phyloP scores from a whole-genome alignment of 2,329 filamentous ascomycete genomes.

The Lachnellula subtilissima region DNA sequence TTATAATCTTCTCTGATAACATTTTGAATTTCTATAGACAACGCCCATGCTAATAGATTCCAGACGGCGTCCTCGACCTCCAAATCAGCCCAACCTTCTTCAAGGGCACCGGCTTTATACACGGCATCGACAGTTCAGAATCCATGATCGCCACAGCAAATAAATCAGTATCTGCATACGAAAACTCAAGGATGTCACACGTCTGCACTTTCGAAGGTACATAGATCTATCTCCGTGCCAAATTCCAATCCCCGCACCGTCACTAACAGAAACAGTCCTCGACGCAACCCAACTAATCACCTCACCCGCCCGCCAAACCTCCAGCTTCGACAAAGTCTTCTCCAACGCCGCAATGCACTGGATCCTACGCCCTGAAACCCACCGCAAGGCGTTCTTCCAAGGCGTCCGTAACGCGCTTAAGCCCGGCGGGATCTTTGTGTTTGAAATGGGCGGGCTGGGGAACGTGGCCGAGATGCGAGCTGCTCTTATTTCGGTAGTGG shows the following conservation, averaged over 20 bases:
- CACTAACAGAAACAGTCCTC: conserved; percentile 34
- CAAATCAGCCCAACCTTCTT: conserved; percentile 46
- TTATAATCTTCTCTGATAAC: too few species aligned
- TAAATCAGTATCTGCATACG: conserved; percentile 28
- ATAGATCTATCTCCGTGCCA: background rate
- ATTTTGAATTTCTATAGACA: background rate
- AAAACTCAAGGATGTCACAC: conserved; percentile 4
- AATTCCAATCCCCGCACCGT: background rate
- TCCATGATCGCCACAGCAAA: conserved; percentile 54
- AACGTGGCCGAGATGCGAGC: conserved; percentile 60
- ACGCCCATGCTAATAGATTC: background rate
- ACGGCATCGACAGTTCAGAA: conserved; percentile 55
- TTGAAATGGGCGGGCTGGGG: conserved; percentile 69
- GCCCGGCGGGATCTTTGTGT: conserved; percentile 54
- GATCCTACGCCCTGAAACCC: conserved; percentile 47
- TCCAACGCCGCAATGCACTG: conserved; percentile 62
- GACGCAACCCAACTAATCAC: conserved; percentile 41
- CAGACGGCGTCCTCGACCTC: conserved; percentile 55
- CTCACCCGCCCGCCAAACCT: conserved; percentile 34
- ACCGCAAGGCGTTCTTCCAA: conserved; percentile 47
- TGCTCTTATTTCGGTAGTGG: conserved; percentile 50
- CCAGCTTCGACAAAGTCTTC: conserved; percentile 50
- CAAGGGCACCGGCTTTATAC: conserved; percentile 43
- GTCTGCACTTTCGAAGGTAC: conserved; percentile 26
- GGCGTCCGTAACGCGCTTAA: conserved; percentile 48